Percentiles rank a stretch among this genome's conserved stretches.
These are phyloP conservation scores for Colletotrichum cereale DNA, from an alignment of 2,329 filamentous ascomycete genomes.

Conservation along the genomic window DNA sequence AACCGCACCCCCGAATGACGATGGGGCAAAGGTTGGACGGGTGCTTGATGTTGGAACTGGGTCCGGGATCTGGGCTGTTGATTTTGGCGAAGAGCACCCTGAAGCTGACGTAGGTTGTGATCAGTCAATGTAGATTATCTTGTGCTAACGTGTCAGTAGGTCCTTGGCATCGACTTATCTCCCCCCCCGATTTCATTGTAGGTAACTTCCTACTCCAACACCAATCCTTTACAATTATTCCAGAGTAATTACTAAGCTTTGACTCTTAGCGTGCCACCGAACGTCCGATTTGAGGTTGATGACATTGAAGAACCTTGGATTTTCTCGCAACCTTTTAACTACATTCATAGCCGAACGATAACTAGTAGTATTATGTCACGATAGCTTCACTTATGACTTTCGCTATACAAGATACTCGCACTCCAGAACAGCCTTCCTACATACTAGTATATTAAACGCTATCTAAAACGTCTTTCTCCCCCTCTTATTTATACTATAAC, in stretches of 20 bases:
- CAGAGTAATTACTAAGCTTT: no score
- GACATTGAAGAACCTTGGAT: conserved; percentile 55
- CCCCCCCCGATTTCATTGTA: no score
- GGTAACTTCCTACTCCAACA: conserved; percentile 7
- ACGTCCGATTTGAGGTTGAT: conserved; percentile 59
- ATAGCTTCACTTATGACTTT: no score
- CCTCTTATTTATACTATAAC: no score
- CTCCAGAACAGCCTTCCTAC: no score
- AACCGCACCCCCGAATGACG: not conserved
- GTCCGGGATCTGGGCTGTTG: conserved; percentile 62
- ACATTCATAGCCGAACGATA: conserved; percentile 43
- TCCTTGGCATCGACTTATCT: no score
- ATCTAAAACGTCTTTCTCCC: no score
- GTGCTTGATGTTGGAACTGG: conserved; percentile 47
- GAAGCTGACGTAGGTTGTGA: not conserved
- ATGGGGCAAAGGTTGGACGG: not conserved
- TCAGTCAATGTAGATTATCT: conserved; percentile 41
- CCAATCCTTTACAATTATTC: no score
- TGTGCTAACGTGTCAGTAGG: no score
- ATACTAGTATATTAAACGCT: no score
- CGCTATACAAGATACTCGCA: no score
- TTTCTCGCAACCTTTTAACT: conserved; percentile 47
- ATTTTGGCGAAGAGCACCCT: conserved; percentile 52
- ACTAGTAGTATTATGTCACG: conserved; percentile 39
- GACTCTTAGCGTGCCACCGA: conserved; percentile 59